Evolutionary conservation across 1,284 basidiomycete species (phyloP), one percentile per base, ranked within the genome.

Genomic region (Neonothopanus nambi): DNA sequence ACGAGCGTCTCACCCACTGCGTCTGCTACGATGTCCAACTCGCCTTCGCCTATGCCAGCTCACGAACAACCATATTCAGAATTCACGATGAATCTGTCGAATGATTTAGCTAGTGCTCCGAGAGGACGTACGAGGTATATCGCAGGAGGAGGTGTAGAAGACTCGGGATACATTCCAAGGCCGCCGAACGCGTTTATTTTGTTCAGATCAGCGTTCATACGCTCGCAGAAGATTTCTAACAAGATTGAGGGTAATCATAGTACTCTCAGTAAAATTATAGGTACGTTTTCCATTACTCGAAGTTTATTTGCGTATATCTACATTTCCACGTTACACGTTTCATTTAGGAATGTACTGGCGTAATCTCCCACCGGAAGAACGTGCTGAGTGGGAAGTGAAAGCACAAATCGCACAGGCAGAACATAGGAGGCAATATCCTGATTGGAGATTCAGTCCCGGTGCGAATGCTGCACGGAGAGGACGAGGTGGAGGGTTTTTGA

Each of bases 111-210:
- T n/a, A n/a, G n/a, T n/a, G n/a, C 26, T 11, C 26, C 26, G 11
- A 11, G 26, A 28, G 26, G 26, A 5, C 26, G 26, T 5, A 28
- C 26, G 26, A 28, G 26, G 26, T 28, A 5, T 11, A 5, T 28
- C 26, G 26, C 5, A 28, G 26, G 26, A 28, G 26, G 26, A 28
- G 26, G 26, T 5, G 26, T 5, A 28, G 26, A 28, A 5, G 26
- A 28, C 5, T 28, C 26, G 11, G 26, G 26, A 28, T 28, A 95
- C 70, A 92, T 95, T 67, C 93, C 94, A 44, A 85, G 94, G 30
- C 94, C 94, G 0, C 89, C 93, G 28, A 97, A 97, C 70, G 93
- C 95, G 44, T 97, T 96, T 74, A 96, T 97, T 63, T 84, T 97
- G 67, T 97, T 95, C 72, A 83, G 95, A 57, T 91, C 91, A 30